Conservation (phyloP, 140 eudicot genomes). For the Flaveria floridana region DNA sequence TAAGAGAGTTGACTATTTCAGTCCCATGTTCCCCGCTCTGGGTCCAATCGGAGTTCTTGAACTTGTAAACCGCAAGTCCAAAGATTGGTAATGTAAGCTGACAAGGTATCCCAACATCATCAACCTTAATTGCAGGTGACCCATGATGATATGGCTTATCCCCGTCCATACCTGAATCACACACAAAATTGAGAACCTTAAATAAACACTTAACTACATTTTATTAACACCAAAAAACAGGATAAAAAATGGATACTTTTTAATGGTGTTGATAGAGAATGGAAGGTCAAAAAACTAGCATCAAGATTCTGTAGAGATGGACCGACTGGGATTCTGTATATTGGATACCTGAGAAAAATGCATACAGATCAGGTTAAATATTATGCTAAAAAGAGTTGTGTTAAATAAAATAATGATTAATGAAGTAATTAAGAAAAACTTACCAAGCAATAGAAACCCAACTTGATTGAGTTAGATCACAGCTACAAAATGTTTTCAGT, state of each 20-base stretch:
- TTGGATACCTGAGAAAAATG: conserved; percentile 72
- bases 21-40: conserved; percentile 52
- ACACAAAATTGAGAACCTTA: not conserved
- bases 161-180: conserved; percentile 39
- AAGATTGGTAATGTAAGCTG: conserved; percentile 61
- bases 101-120: conserved; percentile 40
- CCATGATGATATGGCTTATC: conserved; percentile 35
- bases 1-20: conserved; percentile 59
- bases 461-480: conserved; percentile 80
- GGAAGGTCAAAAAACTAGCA: conserved; percentile 90
- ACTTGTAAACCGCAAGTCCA: conserved; percentile 84
- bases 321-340: conserved; percentile 88
- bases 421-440: not conserved
- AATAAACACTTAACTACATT: not conserved
- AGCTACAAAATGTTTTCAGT: conserved; percentile 65
- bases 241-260: conserved; percentile 34
- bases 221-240: not conserved
- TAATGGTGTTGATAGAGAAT: conserved; percentile 75
- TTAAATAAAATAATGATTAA: not conserved
- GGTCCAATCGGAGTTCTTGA: conserved; percentile 66
- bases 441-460: conserved; percentile 98
- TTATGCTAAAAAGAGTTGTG: not conserved
- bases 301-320: conserved; percentile 81
- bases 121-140: conserved; percentile 39
- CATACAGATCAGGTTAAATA: conserved; percentile 9